phyloP scores from a whole-genome alignment of 129 eudicot genomes.

The Chrysanthemum lavandulifolium region DNA sequence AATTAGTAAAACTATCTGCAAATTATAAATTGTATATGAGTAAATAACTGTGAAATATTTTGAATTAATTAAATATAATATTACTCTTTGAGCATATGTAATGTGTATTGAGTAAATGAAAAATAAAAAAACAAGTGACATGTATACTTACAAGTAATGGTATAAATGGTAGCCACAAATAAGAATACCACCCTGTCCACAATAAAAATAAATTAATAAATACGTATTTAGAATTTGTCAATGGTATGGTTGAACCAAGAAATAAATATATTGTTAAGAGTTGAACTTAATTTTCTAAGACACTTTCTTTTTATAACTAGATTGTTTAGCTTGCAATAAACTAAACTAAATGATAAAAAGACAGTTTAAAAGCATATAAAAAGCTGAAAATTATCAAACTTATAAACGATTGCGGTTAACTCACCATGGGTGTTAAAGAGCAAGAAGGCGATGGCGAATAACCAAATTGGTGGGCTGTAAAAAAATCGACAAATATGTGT shows the following conservation, averaged over 20 bases:
- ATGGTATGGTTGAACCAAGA: slow-evolving; percentile 14
- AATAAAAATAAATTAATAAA: neutral
- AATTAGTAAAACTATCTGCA: slow-evolving; percentile 51
- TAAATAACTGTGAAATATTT: neutral
- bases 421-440: slow-evolving; percentile 52
- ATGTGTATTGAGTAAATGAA: neutral
- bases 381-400: neutral
- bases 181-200: slow-evolving; percentile 58
- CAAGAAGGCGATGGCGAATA: slow-evolving; percentile 44
- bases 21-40: neutral
- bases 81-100: neutral
- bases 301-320: neutral
- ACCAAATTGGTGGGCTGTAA: slow-evolving; percentile 59
- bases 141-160: slow-evolving; percentile 55
- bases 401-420: neutral
- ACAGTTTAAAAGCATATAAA: neutral
- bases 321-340: neutral
- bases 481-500: neutral
- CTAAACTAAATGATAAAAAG: neutral
- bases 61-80: too few relatives aligned
- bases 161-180: slow-evolving; percentile 57
- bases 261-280: neutral
- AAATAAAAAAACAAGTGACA: neutral
- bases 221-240: neutral
- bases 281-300: neutral